Evolutionary conservation across 2,329 filamentous ascomycete species (phyloP).

Genomic region (Colletotrichum gloeosporioides): DNA sequence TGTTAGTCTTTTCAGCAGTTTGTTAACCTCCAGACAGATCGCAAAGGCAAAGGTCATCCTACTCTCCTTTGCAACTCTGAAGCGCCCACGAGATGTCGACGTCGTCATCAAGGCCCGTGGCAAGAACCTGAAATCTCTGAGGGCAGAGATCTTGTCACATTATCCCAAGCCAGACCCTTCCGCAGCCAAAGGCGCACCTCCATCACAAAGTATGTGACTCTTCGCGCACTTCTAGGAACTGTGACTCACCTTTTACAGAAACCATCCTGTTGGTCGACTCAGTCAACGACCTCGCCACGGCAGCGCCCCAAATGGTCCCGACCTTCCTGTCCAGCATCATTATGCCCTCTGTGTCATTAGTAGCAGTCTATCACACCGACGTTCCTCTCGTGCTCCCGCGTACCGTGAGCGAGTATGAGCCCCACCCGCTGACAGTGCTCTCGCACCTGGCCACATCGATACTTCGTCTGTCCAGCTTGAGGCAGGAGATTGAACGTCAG

Average conservation of each 20-base stretch:
- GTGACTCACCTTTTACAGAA: slow-evolving; percentile 49
- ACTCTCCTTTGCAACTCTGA: slow-evolving; percentile 78
- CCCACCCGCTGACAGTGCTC: slow-evolving; percentile 74
- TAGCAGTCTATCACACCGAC: slow-evolving; percentile 85
- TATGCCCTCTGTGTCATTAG: slow-evolving; percentile 70
- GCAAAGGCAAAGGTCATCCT: slow-evolving; percentile 75
- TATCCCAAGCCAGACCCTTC: slow-evolving; percentile 45
- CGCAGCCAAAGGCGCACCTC: slow-evolving; percentile 34
- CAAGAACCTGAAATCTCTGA: slow-evolving; percentile 62
- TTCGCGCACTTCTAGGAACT: neutral
- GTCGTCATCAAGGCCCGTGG: slow-evolving; percentile 69
- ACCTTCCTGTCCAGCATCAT: slow-evolving; percentile 74
- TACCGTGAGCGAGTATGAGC: slow-evolving; percentile 61
- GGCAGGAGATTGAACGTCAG: slow-evolving; percentile 76
- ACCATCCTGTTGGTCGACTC: slow-evolving; percentile 81
- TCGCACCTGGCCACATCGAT: slow-evolving; percentile 89
- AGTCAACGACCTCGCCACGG: slow-evolving; percentile 69
- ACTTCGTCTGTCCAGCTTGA: slow-evolving; percentile 73
- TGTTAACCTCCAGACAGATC: slow-evolving; percentile 41
- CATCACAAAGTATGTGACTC: slow-evolving; percentile 47
- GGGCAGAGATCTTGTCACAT: slow-evolving; percentile 63
- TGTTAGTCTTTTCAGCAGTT: neutral
- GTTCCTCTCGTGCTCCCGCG: slow-evolving; percentile 62
- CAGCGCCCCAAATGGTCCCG: slow-evolving; percentile 62
- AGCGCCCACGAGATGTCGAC: slow-evolving; percentile 68